A percentile compares a stretch with the other conserved stretches of the same genome.
Evolutionary conservation across 352 stramenopile species (phyloP).

Genomic region (Globisporangium orthogonon): DNA sequence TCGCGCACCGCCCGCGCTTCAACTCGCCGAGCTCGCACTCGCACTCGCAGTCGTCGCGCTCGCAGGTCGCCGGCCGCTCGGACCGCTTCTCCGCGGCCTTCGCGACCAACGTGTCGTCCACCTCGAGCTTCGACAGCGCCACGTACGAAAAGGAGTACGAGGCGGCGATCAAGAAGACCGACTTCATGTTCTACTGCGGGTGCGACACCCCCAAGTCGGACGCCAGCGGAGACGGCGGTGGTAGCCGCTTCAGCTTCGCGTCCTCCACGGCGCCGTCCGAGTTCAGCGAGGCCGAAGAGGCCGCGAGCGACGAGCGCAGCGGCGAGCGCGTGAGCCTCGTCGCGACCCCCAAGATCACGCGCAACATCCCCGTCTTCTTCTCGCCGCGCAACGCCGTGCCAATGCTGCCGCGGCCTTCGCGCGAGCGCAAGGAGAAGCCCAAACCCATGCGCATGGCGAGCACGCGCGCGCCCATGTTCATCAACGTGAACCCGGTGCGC

Average conservation of each 20-base stretch:
- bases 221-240: slow-evolving; percentile 19
- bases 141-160: slow-evolving; percentile 35
- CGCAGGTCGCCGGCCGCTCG: slow-evolving; percentile 2
- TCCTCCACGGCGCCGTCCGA: slow-evolving; percentile 12
- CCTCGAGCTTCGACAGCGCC: slow-evolving; percentile 11
- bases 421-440: slow-evolving; percentile 12
- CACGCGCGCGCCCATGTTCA: slow-evolving; percentile 8
- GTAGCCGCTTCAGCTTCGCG: slow-evolving; percentile 26
- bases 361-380: slow-evolving; percentile 52
- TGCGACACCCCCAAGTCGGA: slow-evolving; percentile 33
- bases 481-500: slow-evolving; percentile 10
- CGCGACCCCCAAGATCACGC: slow-evolving; percentile 26
- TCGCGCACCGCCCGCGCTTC: slow-evolving; percentile 13
- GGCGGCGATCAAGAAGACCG: slow-evolving; percentile 19
- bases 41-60: slow-evolving; percentile 9
- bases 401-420: slow-evolving; percentile 16
- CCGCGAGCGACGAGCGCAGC: slow-evolving; percentile 6
- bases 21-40: slow-evolving; percentile 11
- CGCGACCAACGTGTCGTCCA: slow-evolving; percentile 13
- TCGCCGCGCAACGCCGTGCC: slow-evolving; percentile 31
- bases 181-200: slow-evolving; percentile 56
- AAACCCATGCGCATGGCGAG: slow-evolving; percentile 6
- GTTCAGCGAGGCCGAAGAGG: slow-evolving; percentile 6
- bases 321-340: slow-evolving; percentile 19
- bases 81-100: slow-evolving; percentile 12